phyloP scores from a whole-genome alignment of 805 yeast species.

The Teunomyces barrocoloradensis region DNA sequence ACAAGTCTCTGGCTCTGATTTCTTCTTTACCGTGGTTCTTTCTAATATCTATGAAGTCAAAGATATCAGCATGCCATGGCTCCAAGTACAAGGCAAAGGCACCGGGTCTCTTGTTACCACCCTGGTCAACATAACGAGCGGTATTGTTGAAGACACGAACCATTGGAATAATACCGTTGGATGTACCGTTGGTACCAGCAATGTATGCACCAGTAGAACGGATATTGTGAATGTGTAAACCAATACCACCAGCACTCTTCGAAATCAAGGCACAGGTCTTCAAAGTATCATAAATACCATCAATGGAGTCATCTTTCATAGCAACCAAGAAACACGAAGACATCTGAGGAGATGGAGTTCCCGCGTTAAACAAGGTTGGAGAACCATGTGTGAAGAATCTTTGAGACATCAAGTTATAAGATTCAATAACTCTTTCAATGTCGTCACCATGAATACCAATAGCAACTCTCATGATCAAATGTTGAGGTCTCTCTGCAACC shows the following conservation, averaged over 20 bases:
- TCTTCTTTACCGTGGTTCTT: conserved; percentile 66
- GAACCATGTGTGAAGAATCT: conserved; percentile 60
- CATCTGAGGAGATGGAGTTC: conserved; percentile 60
- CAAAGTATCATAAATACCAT: conserved; percentile 60
- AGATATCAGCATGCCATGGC: conserved; percentile 63
- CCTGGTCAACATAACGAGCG: conserved; percentile 64
- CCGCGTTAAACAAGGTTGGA: conserved; percentile 61
- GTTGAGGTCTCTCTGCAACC: conserved; percentile 63
- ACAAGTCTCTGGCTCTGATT: conserved; percentile 59
- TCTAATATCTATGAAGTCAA: conserved; percentile 57
- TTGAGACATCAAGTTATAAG: conserved; percentile 59
- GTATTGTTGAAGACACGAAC: conserved; percentile 61
- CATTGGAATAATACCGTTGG: conserved; percentile 63
- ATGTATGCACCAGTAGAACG: conserved; percentile 59
- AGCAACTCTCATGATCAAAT: conserved; percentile 60
- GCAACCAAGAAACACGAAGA: conserved; percentile 63
- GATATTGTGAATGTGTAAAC: conserved; percentile 59
- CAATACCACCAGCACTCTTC: conserved; percentile 63
- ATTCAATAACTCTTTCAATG: conserved; percentile 50
- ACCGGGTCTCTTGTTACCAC: conserved; percentile 66
- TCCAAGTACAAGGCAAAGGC: conserved; percentile 60
- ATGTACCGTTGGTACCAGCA: conserved; percentile 62
- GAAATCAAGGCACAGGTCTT: conserved; percentile 62
- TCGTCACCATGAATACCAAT: conserved; percentile 59
- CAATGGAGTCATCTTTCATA: conserved; percentile 62